phyloP scores from a whole-genome alignment of 345 rosid species.

The Reutealis trisperma region DNA sequence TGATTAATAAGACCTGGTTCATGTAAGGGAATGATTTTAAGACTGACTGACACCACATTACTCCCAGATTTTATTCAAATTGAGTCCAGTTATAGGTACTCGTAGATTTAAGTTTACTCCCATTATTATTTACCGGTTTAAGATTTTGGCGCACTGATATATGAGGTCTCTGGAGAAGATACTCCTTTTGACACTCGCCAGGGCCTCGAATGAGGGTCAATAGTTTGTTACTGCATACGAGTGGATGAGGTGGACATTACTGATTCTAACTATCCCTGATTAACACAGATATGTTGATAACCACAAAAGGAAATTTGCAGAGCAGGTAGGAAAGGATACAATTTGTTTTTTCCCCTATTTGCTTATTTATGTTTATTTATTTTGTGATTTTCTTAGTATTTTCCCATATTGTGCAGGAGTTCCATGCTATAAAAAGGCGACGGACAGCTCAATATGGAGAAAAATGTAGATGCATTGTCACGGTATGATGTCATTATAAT shows the following conservation, averaged over 20 bases:
- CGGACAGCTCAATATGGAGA: constrained; percentile 47
- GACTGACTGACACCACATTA: neutral
- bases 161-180: neutral
- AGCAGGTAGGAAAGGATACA: constrained; percentile 55
- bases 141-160: constrained; percentile 1
- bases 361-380: neutral
- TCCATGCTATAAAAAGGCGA: constrained; percentile 70
- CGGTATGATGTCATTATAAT: constrained; percentile 42
- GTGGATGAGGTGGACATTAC: constrained; percentile 15
- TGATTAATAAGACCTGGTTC: neutral
- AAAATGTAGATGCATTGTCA: constrained; percentile 59
- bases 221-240: neutral
- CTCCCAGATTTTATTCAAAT: neutral
- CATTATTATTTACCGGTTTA: neutral
- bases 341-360: constrained; percentile 6
- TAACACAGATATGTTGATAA: constrained; percentile 67
- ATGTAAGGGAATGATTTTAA: neutral
- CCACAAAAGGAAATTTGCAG: constrained; percentile 84
- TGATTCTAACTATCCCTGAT: constrained; percentile 37
- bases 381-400: constrained; percentile 8
- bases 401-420: constrained; percentile 53
- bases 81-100: neutral
- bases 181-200: neutral
- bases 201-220: neutral
- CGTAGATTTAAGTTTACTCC: neutral